Percentiles rank a stretch among this genome's conserved stretches.
These are phyloP conservation scores for Sordariomycetes sp. DNA, from an alignment of 2,329 filamentous ascomycete species.

Conservation along the genomic window DNA sequence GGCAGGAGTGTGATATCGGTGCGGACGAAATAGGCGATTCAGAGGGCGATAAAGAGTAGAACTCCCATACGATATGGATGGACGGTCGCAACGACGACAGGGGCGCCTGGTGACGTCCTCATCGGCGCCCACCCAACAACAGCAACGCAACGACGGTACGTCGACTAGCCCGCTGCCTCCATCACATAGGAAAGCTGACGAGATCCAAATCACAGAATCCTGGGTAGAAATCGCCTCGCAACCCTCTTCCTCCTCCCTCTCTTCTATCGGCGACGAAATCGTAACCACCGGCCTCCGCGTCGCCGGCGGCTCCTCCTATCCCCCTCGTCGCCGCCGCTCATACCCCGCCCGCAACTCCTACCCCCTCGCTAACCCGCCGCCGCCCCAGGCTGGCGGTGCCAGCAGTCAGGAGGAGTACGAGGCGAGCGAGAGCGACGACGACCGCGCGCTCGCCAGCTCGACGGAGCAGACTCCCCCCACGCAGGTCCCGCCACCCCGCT, in stretches of 20 bases:
- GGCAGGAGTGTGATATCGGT: not conserved
- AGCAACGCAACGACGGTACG: conserved; percentile 1
- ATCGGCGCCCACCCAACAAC: not conserved
- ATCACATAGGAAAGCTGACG: not conserved
- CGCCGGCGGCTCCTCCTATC: conserved; percentile 33
- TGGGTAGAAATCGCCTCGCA: conserved; percentile 93
- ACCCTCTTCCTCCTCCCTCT: conserved; percentile 85
- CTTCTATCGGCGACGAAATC: conserved; percentile 75
- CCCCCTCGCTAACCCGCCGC: conserved; percentile 16
- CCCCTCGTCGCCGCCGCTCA: conserved; percentile 46
- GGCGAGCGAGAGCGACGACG: conserved; percentile 83
- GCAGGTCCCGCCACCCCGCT: conserved; percentile 13
- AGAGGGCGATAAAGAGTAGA: not conserved
- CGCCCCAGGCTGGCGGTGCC: conserved; percentile 27
- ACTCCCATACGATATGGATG: not conserved
- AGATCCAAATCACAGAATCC: conserved; percentile 49
- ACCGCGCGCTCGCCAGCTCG: conserved; percentile 48
- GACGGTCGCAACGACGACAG: not conserved
- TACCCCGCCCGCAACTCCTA: conserved; percentile 5
- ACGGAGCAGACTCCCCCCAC: conserved; percentile 32
- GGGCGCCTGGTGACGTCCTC: not conserved
- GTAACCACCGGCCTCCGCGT: conserved; percentile 79
- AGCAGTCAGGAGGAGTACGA: conserved; percentile 94
- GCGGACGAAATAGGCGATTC: not conserved
- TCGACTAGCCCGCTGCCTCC: not conserved